Base-by-base conservation (phyloP, 2,329 filamentous ascomycete genomes). In the Apiospora phragmitis region DNA sequence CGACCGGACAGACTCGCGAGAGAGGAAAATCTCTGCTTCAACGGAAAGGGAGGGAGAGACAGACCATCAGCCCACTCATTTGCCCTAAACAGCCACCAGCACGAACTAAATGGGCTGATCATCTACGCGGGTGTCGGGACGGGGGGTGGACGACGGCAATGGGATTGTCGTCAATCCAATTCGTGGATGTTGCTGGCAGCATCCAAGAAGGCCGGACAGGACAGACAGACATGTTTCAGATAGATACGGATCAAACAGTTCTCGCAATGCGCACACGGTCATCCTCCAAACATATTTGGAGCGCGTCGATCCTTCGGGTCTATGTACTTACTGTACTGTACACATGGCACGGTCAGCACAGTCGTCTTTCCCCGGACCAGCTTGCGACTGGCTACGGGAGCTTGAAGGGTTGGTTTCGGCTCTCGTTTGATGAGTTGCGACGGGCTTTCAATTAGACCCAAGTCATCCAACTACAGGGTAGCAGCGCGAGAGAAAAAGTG, bases 371-470 rank as follows among this genome's bases (percentile, higher is more conserved):
- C 38, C 38, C 38, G 55, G 55, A 62, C 32, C 32, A 12, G n/a
- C 55, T 62, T 62, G 55, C 55, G 55, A 62, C 32, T 62, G 55
- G 55, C 55, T 21, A 32, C 55, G 55, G 55, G 21, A 62, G 55
- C 55, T 62, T 12, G 41, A 29, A 59, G 51, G 29, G 55, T 62
- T 62, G 55, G 55, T 62, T 62, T 62, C 55, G 55, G 55, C 18
- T 62, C 55, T 62, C 55, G 55, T 62, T 62, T 62, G 55, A 62
- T 62, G 55, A 62, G 55, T 29, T 38, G 55, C 55, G 32, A 26
- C 47, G 47, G 18, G 11, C n/a, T 49, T 49, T 7, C n/a, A 38
- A 62, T 38, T 5, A 35, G 55, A 38, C 55, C 55, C 55, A 38
- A 62, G 32, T 32, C 32, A 38, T 32, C 55, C 55, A 38, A 62